phyloP scores from a whole-genome alignment of 768 basidiomycete genomes.

The Paxillus rubicundulus region DNA sequence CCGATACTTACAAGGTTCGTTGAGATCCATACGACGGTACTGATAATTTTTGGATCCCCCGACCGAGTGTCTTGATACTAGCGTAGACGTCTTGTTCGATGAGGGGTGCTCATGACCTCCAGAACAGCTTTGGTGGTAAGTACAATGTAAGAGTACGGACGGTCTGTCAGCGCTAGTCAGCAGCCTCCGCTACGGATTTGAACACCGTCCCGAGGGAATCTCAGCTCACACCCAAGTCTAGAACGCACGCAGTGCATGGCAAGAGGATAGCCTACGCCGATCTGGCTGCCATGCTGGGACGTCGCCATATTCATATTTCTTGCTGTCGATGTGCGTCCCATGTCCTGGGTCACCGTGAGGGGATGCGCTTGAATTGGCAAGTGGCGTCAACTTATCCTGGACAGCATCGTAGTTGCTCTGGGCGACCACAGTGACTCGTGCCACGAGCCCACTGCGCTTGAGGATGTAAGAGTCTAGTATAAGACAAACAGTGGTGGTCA shows the following conservation, averaged over 20 bases:
- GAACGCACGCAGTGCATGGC: slow-evolving; percentile 17
- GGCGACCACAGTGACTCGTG: slow-evolving; percentile 69
- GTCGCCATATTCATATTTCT: slow-evolving; percentile 63
- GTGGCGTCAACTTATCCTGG: slow-evolving; percentile 35
- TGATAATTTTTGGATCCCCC: slow-evolving; percentile 50
- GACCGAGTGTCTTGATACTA: slow-evolving; percentile 42
- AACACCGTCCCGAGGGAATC: slow-evolving; percentile 44
- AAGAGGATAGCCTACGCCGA: slow-evolving; percentile 39
- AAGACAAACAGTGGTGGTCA: neutral
- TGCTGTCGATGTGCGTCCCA: slow-evolving; percentile 56
- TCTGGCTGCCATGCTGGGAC: slow-evolving; percentile 61
- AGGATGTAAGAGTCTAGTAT: slow-evolving; percentile 53
- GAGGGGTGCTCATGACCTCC: slow-evolving; percentile 59
- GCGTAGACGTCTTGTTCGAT: slow-evolving; percentile 62
- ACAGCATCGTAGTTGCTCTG: slow-evolving; percentile 63
- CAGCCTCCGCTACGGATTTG: slow-evolving; percentile 55
- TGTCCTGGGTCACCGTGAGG: slow-evolving; percentile 34
- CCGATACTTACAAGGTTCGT: slow-evolving; percentile 49
- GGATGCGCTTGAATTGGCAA: neutral
- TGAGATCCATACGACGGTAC: slow-evolving; percentile 53
- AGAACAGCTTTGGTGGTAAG: slow-evolving; percentile 71
- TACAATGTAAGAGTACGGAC: slow-evolving; percentile 65
- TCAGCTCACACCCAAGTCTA: slow-evolving; percentile 2
- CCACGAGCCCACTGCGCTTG: slow-evolving; percentile 54
- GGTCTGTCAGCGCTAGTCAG: slow-evolving; percentile 52